Evolutionary conservation across 2,329 filamentous ascomycete genomes (phyloP).

Genomic region (Leptographium radiaticola): DNA sequence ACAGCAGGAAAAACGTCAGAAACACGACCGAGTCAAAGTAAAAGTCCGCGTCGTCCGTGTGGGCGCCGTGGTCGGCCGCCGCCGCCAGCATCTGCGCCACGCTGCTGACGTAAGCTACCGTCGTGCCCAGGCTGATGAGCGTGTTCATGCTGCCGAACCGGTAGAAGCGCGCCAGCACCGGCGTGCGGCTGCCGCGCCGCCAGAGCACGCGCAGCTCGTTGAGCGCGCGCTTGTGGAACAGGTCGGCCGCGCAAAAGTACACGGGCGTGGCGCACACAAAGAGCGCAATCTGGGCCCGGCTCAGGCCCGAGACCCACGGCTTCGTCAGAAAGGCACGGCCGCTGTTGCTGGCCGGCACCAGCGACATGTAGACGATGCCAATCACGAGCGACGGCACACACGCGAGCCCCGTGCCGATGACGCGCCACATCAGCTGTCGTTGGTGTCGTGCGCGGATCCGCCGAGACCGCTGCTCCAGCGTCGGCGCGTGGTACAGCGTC

Average conservation of each 20-base stretch:
- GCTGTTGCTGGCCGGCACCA: slow-evolving; percentile 48
- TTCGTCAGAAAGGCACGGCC: slow-evolving; percentile 55
- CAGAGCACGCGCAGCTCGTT: slow-evolving; percentile 71
- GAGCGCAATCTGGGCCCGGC: slow-evolving; percentile 63
- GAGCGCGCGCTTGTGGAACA: slow-evolving; percentile 67
- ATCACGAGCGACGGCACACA: slow-evolving; percentile 77
- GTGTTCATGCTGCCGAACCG: slow-evolving; percentile 97
- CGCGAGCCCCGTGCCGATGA: slow-evolving; percentile 53
- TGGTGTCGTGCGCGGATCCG: slow-evolving; percentile 60
- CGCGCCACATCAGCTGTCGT: slow-evolving; percentile 53
- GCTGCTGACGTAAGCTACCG: slow-evolving; percentile 76
- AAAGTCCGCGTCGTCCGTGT: slow-evolving; percentile 37
- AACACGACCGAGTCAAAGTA: slow-evolving; percentile 95
- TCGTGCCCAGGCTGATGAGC: slow-evolving; percentile 78
- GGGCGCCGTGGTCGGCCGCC: slow-evolving; percentile 28
- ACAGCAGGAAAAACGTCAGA: slow-evolving; percentile 72
- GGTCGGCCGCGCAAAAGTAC: slow-evolving; percentile 74
- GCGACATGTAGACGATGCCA: slow-evolving; percentile 82
- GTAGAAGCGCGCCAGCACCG: slow-evolving; percentile 64
- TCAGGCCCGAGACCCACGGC: slow-evolving; percentile 59
- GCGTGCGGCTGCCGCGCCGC: slow-evolving; percentile 60
- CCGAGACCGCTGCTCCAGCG: slow-evolving; percentile 68
- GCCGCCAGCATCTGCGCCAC: slow-evolving; percentile 61
- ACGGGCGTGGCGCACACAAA: slow-evolving; percentile 75
- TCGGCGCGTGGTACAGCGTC: slow-evolving; percentile 66